Evolutionary conservation across 2,329 filamentous ascomycete genomes (phyloP).

Genomic region (Fusarium vanettenii): DNA sequence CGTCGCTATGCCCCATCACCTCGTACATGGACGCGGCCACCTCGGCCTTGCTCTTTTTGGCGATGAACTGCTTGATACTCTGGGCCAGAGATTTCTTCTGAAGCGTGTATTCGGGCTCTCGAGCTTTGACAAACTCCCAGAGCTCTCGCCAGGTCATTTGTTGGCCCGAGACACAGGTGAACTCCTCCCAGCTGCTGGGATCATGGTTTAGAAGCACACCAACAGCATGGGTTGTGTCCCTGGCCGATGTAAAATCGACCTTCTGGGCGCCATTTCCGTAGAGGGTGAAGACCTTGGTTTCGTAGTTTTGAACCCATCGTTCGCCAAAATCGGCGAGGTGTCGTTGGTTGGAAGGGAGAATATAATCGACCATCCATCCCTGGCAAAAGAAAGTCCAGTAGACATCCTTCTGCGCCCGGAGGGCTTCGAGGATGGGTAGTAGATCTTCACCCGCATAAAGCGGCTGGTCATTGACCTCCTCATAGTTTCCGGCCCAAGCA

Average conservation of each 20-base stretch:
- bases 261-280: not conserved
- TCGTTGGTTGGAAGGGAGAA: not conserved
- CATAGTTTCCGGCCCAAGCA: not conserved
- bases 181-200: not conserved
- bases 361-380: not conserved
- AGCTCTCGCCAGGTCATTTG: not conserved
- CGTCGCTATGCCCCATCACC: not conserved
- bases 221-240: not conserved
- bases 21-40: not conserved
- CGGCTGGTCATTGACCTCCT: constrained; percentile 2
- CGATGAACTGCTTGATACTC: not conserved
- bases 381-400: constrained; percentile 3
- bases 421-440: not conserved
- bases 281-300: not conserved
- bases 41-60: not conserved
- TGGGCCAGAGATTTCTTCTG: not conserved
- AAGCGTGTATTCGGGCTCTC: not conserved
- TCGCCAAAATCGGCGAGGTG: not conserved
- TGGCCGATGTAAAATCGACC: not conserved
- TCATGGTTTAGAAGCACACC: not conserved
- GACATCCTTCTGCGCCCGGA: not conserved
- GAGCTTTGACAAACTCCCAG: not conserved
- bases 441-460: not conserved
- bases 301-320: not conserved
- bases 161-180: not conserved